phyloP scores from a whole-genome alignment of 139 green algal genomes.

The Micractinium conductrix region DNA sequence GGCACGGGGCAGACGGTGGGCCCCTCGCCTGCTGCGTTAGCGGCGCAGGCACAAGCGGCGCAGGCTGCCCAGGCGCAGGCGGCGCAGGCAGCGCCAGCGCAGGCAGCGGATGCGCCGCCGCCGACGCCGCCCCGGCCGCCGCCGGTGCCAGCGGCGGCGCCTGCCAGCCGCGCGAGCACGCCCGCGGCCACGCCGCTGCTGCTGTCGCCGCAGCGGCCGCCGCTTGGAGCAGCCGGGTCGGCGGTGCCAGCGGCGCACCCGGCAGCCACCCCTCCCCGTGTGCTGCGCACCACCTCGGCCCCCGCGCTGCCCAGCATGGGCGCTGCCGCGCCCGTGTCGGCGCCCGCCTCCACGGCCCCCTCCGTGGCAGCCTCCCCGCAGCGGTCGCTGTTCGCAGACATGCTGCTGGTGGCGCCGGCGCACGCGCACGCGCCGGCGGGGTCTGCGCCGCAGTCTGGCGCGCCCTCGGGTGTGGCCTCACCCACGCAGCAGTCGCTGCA shows the following conservation, averaged over 20 bases:
- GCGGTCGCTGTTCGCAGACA: constrained; percentile 30
- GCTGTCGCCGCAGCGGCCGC: constrained; percentile 10
- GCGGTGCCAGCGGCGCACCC: background rate
- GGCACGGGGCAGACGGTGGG: constrained; percentile 24
- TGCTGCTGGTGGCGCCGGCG: background rate
- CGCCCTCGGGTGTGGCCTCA: background rate
- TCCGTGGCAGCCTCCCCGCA: constrained; percentile 16
- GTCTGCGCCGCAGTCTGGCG: background rate
- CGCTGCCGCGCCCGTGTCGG: background rate
- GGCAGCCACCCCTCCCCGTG: constrained; percentile 15
- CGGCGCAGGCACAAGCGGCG: background rate
- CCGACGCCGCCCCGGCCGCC: background rate
- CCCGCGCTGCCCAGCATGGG: background rate
- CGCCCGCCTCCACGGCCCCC: constrained; percentile 1
- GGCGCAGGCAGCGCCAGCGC: background rate
- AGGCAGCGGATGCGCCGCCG: background rate
- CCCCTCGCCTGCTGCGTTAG: background rate
- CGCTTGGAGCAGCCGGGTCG: background rate
- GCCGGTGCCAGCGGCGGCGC: background rate
- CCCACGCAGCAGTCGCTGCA: constrained; percentile 2
- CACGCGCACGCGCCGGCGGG: background rate
- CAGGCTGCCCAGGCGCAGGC: background rate
- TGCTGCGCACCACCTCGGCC: constrained; percentile 12
- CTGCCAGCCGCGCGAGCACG: constrained; percentile 5
- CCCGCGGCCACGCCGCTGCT: constrained; percentile 5